Evolutionary conservation across 1,284 basidiomycete genomes (phyloP).

Genomic region (Agaricales sp.): DNA sequence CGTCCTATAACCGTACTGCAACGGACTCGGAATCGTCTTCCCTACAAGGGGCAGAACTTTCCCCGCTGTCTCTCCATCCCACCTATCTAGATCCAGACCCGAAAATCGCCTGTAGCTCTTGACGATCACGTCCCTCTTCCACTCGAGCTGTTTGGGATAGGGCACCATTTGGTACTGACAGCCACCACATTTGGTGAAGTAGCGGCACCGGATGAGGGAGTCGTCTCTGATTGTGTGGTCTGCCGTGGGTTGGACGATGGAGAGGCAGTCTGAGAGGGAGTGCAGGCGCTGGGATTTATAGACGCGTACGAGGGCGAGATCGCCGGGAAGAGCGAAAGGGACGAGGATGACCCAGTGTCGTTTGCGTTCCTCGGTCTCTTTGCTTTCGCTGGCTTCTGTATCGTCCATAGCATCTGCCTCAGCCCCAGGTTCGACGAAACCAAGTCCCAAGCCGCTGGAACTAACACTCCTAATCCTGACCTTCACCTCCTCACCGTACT

Average conservation of each 20-base stretch:
- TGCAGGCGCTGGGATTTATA: conserved; percentile 58
- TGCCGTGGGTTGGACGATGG: conserved; percentile 56
- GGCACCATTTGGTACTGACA: conserved; percentile 78
- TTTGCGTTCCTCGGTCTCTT: conserved; percentile 42
- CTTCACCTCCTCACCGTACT: conserved; percentile 51
- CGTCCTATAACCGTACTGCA: conserved; percentile 89
- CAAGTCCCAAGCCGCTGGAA: conserved; percentile 42
- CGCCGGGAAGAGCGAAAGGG: conserved; percentile 78
- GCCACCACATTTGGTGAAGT: conserved; percentile 77
- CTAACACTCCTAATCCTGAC: conserved; percentile 53
- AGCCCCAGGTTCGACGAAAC: conserved; percentile 5
- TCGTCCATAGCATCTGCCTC: conserved; percentile 3
- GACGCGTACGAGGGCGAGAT: conserved; percentile 63
- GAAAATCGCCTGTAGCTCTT: conserved; percentile 79
- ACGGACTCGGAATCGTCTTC: conserved; percentile 77
- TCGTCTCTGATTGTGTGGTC: conserved; percentile 41
- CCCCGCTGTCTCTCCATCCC: conserved; percentile 16
- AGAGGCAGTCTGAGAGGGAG: conserved; percentile 70
- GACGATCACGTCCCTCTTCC: conserved; percentile 84
- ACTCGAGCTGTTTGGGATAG: conserved; percentile 76
- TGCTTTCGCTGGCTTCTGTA: conserved; percentile 42
- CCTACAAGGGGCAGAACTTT: conserved; percentile 57
- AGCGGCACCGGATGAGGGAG: conserved; percentile 62
- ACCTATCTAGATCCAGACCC: neutral
- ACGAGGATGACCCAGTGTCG: conserved; percentile 72